These are phyloP conservation scores for Clarireedia monteithiana DNA, from an alignment of 2,329 filamentous ascomycete species.

Conservation along the genomic window DNA sequence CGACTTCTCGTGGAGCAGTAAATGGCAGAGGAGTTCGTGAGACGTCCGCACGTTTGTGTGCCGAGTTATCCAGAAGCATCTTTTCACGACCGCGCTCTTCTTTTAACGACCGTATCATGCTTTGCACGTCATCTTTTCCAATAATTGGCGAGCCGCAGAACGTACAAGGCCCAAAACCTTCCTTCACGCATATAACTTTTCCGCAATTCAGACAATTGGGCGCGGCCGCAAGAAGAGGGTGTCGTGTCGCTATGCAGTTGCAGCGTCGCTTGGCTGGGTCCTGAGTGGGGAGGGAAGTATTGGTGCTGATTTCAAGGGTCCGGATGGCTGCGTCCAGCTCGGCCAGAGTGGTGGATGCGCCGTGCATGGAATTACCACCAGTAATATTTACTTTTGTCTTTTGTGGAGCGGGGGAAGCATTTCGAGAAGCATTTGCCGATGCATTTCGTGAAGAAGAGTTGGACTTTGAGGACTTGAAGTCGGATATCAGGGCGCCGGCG, in stretches of 20 bases:
- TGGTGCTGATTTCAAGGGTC: constrained; percentile 83
- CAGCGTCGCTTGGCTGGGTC: constrained; percentile 59
- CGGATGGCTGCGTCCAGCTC: constrained; percentile 77
- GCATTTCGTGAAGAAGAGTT: constrained; percentile 39
- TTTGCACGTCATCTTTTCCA: constrained; percentile 64
- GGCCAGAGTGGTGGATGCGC: constrained; percentile 64
- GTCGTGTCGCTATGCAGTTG: constrained; percentile 79
- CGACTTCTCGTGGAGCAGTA: constrained; percentile 34
- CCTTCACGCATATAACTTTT: constrained; percentile 90
- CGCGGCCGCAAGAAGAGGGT: constrained; percentile 81
- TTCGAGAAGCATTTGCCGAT: constrained; percentile 40
- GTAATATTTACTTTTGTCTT: constrained; percentile 61
- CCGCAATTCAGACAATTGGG: constrained; percentile 91
- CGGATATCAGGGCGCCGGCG: constrained; percentile 74
- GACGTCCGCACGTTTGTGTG: constrained; percentile 59
- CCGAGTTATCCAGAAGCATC: constrained; percentile 71
- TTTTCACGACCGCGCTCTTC: constrained; percentile 82
- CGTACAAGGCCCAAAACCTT: constrained; percentile 89
- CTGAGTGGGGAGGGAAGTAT: constrained; percentile 55
- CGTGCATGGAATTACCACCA: constrained; percentile 75
- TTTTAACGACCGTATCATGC: constrained; percentile 75
- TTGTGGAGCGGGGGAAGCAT: constrained; percentile 25
- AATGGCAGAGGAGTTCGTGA: constrained; percentile 54
- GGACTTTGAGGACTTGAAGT: constrained; percentile 51
- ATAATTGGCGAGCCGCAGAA: constrained; percentile 76